phyloP scores from a whole-genome alignment of 2,329 filamentous ascomycete genomes.

The Magnaporthiopsis poae region DNA sequence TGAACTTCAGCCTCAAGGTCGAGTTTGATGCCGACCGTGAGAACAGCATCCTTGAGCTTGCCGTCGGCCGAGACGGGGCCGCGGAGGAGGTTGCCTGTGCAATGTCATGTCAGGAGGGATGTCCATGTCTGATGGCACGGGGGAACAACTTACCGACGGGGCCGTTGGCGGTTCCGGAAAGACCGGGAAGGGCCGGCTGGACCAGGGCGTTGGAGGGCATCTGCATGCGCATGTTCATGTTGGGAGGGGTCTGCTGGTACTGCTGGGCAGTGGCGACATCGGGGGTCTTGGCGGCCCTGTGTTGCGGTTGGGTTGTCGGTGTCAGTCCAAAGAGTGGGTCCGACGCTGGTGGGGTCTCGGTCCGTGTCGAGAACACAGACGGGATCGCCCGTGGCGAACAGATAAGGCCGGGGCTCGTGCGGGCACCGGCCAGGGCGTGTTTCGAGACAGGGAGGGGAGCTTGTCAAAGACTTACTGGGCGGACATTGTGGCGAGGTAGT shows the following conservation, averaged over 20 bases:
- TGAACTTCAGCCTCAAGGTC: conserved; percentile 55
- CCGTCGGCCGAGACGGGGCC: conserved; percentile 48
- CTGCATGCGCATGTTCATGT: conserved; percentile 5
- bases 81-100: conserved; percentile 42
- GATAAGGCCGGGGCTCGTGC: background rate
- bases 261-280: conserved; percentile 6
- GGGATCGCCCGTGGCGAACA: background rate
- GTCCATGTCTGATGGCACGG: background rate
- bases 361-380: background rate
- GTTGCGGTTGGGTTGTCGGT: background rate
- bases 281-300: conserved; percentile 6
- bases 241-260: conserved; percentile 3
- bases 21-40: conserved; percentile 53
- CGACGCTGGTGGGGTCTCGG: background rate
- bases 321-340: background rate
- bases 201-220: conserved; percentile 9
- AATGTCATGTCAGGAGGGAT: background rate
- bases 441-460: background rate
- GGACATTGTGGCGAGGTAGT: conserved; percentile 8
- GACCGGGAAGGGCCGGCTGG: conserved; percentile 22
- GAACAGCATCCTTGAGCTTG: conserved; percentile 45
- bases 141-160: conserved; percentile 17
- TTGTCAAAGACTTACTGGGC: background rate
- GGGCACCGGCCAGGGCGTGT: too few relatives aligned
- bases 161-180: conserved; percentile 26